phyloP scores from a whole-genome alignment of 306 rosid genomes.

The Sophora flavescens region DNA sequence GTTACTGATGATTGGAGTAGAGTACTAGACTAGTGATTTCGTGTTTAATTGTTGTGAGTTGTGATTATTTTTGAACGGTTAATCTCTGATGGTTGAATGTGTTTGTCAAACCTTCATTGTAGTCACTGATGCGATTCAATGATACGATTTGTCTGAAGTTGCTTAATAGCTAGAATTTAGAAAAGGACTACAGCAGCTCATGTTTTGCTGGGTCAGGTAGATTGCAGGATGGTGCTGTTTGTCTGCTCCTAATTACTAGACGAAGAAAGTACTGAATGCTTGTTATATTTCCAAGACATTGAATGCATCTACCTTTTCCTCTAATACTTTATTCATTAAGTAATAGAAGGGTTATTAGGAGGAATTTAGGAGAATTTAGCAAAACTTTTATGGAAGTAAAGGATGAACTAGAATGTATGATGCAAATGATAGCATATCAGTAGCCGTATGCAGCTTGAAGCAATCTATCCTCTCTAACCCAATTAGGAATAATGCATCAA shows the following conservation, averaged over 20 bases:
- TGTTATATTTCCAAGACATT: too few relatives aligned
- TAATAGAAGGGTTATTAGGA: too few relatives aligned
- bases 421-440: constrained; percentile 8
- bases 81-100: constrained; percentile 15
- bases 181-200: constrained; percentile 5
- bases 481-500: not conserved
- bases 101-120: not conserved
- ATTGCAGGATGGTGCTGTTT: constrained; percentile 35
- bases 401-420: not conserved
- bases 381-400: not conserved
- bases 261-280: too few relatives aligned
- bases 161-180: too few relatives aligned
- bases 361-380: too few relatives aligned
- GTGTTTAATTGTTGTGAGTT: too few relatives aligned
- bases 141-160: not conserved
- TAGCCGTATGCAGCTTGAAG: not conserved
- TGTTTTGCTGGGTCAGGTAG: constrained; percentile 6
- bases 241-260: not conserved
- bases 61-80: constrained; percentile 17
- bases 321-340: too few relatives aligned
- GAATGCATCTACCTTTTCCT: too few relatives aligned
- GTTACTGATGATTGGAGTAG: too few relatives aligned
- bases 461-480: constrained; percentile 3
- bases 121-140: constrained; percentile 12
- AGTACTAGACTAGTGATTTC: too few relatives aligned